Base-by-base conservation (phyloP, 257 asterid genomes). In the Solanum verrucosum region DNA sequence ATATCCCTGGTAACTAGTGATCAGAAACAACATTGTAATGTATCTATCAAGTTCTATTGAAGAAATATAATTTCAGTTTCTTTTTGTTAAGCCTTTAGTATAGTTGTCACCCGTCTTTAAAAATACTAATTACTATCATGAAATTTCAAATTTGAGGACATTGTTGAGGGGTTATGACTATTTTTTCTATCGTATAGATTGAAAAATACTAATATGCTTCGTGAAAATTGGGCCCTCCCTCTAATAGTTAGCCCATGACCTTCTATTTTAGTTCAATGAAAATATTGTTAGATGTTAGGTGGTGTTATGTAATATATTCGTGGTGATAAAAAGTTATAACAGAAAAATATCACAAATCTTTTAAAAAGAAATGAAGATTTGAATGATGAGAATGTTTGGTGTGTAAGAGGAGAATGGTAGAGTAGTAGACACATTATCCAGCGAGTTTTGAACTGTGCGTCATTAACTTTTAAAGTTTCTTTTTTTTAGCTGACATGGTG, bases 401-500 rank as follows among this genome's bases (percentile, higher is more conserved):
- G n/a, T 0, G 1, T 59, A 56, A 20, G 67, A 18, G 65, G 60
- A 49, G 60, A 15, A 5, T 4, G 3, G 8, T 49, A 52, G 60
- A 15, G 9, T 16, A 52, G 63, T 2, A 52, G 0, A 52, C 3
- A 6, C n/a, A 56, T 56, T 56, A 56, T 56, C 1, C 10, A 56
- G 0, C 5, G 11, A 7, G 5, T 56, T 56, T 20, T 56, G 10
- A 56, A 20, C 0, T 20, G 23, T 56, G n/a, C 11, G 4, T 7
- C 9, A 56, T 56, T 56, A 20, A 7, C 11, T 56, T 20, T 56
- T 11, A 20, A 6, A 52, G n/a, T 52, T 0, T 6, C 0, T 18
- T 18, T 16, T 4, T 18, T 52, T 6, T 3, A 16, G 3, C 52
- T 0, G 10, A 16, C 4, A 52, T 18, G 63, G 20, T 49, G n/a